Percentiles rank a stretch among this genome's conserved stretches.
Evolutionary conservation across 2,329 filamentous ascomycete species (phyloP).

Genomic region (Cryphonectria naterciae): DNA sequence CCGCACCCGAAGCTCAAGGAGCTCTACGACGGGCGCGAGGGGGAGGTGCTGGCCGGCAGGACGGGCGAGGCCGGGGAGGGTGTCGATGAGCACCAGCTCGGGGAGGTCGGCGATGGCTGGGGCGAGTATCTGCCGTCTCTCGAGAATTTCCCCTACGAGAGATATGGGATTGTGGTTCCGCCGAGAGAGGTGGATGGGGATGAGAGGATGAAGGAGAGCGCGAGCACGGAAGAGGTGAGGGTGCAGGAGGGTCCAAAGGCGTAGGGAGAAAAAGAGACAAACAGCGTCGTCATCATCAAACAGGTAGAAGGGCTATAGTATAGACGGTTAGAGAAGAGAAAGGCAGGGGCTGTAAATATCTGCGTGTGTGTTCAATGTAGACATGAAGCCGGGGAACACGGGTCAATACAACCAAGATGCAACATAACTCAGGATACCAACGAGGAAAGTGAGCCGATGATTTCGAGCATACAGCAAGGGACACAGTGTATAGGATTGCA

Average conservation of each 20-base stretch:
- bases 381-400: not conserved
- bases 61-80: slow-evolving; percentile 67
- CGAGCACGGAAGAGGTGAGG: slow-evolving; percentile 22
- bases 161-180: slow-evolving; percentile 61
- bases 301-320: not conserved
- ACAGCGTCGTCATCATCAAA: not conserved
- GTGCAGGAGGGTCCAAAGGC: slow-evolving; percentile 26
- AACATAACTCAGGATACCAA: not conserved
- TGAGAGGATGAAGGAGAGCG: slow-evolving; percentile 47
- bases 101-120: slow-evolving; percentile 64
- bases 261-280: not conserved
- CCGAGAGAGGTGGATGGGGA: slow-evolving; percentile 48
- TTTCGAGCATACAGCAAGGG: not conserved
- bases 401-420: not conserved
- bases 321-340: not conserved
- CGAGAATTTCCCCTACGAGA: slow-evolving; percentile 60
- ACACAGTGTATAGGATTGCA: not conserved
- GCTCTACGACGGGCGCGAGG: slow-evolving; percentile 77
- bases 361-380: not conserved
- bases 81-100: slow-evolving; percentile 59
- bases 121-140: slow-evolving; percentile 57
- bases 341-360: not conserved
- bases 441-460: too few relatives aligned
- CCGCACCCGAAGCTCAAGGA: slow-evolving; percentile 79
- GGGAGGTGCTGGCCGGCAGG: slow-evolving; percentile 79